phyloP scores from a whole-genome alignment of 1,284 basidiomycete genomes.

The Phenoliferia sp. region DNA sequence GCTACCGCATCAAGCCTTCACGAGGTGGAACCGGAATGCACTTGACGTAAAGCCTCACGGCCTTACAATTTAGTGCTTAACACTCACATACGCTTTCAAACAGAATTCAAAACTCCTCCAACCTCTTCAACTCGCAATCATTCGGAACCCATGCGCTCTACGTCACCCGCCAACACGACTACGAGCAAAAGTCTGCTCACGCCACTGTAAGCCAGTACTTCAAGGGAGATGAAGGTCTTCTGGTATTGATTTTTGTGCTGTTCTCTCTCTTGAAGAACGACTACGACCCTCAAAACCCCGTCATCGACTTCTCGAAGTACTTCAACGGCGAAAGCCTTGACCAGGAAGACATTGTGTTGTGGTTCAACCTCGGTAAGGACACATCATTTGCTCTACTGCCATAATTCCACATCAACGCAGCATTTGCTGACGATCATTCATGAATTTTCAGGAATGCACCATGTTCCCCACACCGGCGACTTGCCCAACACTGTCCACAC shows the following conservation, averaged over 20 bases:
- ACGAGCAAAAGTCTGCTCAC: slow-evolving; percentile 19
- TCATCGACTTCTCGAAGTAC: slow-evolving; percentile 39
- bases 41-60: background rate
- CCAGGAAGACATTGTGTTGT: slow-evolving; percentile 38
- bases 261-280: no score
- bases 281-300: slow-evolving; percentile 27
- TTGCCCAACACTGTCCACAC: slow-evolving; percentile 37
- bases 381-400: no score
- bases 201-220: no score
- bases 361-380: background rate
- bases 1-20: slow-evolving; percentile 40
- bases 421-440: background rate
- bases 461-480: slow-evolving; percentile 30
- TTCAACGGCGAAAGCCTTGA: slow-evolving; percentile 41
- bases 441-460: background rate
- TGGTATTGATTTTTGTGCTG: no score
- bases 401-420: no score
- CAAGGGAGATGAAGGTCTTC: no score
- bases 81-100: slow-evolving; percentile 12
- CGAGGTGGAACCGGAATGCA: slow-evolving; percentile 2
- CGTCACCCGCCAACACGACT: slow-evolving; percentile 34
- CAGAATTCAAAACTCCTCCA: slow-evolving; percentile 37
- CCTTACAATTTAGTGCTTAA: background rate
- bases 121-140: slow-evolving; percentile 36
- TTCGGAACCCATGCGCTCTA: slow-evolving; percentile 38